These are phyloP conservation scores for Harrya chromipes DNA, from an alignment of 768 basidiomycete species.

Conservation along the genomic window DNA sequence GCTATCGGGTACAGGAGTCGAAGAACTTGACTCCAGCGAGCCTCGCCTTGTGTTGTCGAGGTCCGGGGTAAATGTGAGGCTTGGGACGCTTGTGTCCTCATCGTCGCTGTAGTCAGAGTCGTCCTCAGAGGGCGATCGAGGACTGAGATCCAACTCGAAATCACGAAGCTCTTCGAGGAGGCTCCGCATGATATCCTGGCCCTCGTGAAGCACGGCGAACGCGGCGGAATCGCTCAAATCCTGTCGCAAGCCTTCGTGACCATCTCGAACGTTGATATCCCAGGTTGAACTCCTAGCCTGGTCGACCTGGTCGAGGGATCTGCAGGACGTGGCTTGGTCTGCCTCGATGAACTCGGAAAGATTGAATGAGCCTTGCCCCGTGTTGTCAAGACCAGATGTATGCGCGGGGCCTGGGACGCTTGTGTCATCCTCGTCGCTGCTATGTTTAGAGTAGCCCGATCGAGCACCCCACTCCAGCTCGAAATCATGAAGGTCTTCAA, in stretches of 20 bases:
- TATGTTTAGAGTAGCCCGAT: background rate
- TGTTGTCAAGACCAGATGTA: background rate
- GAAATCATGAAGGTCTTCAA: constrained; percentile 10
- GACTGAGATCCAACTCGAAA: background rate
- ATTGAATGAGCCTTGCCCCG: background rate
- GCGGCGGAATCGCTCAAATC: background rate
- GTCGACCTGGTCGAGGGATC: too few species aligned
- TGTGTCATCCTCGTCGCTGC: background rate
- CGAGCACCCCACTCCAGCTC: constrained; percentile 2
- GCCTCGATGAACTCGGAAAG: too few species aligned
- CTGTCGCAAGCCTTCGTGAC: background rate
- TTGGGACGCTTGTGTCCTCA: background rate
- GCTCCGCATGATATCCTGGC: constrained; percentile 4
- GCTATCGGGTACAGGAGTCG: background rate
- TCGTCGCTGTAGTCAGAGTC: constrained; percentile 1
- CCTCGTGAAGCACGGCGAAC: background rate
- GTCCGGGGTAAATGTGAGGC: too few species aligned
- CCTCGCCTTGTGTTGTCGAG: background rate
- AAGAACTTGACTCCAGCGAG: constrained; percentile 1
- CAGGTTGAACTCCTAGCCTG: background rate
- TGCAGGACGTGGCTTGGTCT: too few species aligned
- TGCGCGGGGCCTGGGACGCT: background rate
- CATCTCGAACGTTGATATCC: background rate
- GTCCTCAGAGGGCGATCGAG: constrained; percentile 3
- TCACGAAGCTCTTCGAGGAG: constrained; percentile 13